Base-by-base conservation (phyloP, 139 green algal species). In the Raphidocelis subcapitata region DNA sequence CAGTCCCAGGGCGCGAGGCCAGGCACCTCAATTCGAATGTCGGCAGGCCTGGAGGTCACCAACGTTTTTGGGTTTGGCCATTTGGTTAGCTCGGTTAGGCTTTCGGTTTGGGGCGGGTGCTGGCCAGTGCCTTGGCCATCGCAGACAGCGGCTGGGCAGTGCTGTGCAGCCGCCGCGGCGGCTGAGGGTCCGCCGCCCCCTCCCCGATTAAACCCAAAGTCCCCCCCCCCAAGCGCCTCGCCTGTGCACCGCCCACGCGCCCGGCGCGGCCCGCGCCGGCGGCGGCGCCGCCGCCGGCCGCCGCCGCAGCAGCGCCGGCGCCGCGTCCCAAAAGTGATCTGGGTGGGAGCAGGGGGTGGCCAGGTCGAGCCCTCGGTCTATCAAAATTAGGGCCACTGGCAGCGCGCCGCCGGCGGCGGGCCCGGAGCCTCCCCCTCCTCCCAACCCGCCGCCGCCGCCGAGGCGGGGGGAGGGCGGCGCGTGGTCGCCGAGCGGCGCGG, bases 331-430 rank as follows among this genome's bases (percentile, higher is more conserved):
- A 35, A 85, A 64, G 33, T 86, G 75, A 4, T 87, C 79, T 16
- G 55, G 28, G 72, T 88, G 82, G n/a, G 56, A 57, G 1, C 62
- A 70, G 1, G 87, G 86, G 10, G 79, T 82, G 31, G 80, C 79
- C 1, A 89, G 67, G 77, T 94, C 89, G 20, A 89, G 49, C 35
- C 62, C 41, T 20, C 85, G 61, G 36, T 90, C 85, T 23, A 90
- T 55, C 26, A 90, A 66, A 12, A 90, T 71, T 29, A 90, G 71
- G 0, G 81, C 79, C 59, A 31, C 63, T 47, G 75, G 31, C 35
- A 81, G 77, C 24, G 79, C 52, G 28, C 60, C 60, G 64, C 65
- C 41, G 36, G n/a, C n/a, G n/a, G n/a, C n/a, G n/a, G n/a, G n/a
- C n/a, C n/a, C n/a, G n/a, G n/a, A n/a, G n/a, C n/a, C n/a, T n/a